A percentile compares a stretch with the other conserved stretches of the same genome.
phyloP scores from a whole-genome alignment of 352 stramenopile species.

The Pythium phragmitis region DNA sequence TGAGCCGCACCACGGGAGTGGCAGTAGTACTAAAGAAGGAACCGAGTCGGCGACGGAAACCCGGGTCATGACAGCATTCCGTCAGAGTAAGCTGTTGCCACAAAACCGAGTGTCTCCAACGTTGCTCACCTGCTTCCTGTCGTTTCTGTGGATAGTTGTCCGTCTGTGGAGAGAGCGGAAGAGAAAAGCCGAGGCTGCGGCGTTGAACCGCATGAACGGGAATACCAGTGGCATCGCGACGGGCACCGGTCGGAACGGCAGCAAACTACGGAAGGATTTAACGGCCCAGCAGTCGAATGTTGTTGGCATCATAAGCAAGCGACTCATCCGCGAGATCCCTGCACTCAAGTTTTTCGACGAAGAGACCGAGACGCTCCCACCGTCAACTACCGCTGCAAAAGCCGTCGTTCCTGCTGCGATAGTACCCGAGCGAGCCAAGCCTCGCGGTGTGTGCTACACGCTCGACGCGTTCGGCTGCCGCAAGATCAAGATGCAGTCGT shows the following conservation, averaged over 20 bases:
- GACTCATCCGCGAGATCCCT: conserved; percentile 70
- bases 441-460: conserved; percentile 74
- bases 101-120: not conserved
- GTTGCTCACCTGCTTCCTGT: not conserved
- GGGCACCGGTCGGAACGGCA: conserved; percentile 27
- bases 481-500: conserved; percentile 71
- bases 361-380: conserved; percentile 11
- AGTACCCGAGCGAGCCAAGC: conserved; percentile 18
- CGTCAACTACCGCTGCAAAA: not conserved
- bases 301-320: conserved; percentile 68
- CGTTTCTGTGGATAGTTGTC: conserved; percentile 38
- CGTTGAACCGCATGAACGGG: conserved; percentile 51
- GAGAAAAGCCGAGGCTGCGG: conserved; percentile 41
- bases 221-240: conserved; percentile 25
- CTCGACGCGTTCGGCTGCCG: conserved; percentile 58
- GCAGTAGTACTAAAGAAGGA: conserved; percentile 15
- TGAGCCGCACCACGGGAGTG: not conserved
- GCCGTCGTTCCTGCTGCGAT: not conserved
- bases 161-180: conserved; percentile 62
- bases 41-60: conserved; percentile 33
- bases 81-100: conserved; percentile 38
- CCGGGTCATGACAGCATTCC: conserved; percentile 51
- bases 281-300: conserved; percentile 63
- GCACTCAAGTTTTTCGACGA: conserved; percentile 83
- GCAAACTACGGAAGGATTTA: conserved; percentile 55